These are phyloP conservation scores for Pelomyxa schiedti DNA, from an alignment of 78 protist species.

Conservation along the genomic window DNA sequence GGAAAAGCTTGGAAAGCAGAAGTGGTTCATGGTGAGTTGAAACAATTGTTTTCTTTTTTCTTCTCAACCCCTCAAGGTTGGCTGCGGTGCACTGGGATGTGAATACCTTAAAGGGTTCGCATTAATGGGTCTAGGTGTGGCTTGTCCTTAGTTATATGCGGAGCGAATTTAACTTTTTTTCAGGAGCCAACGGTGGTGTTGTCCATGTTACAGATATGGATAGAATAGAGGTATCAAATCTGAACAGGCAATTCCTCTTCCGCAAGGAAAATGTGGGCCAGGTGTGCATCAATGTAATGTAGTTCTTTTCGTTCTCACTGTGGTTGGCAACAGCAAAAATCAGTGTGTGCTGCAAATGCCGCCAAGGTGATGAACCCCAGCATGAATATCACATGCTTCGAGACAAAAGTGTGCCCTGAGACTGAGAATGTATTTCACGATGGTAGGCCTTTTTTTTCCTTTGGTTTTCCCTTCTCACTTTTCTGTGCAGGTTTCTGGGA, in stretches of 20 bases:
- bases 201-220: constrained; percentile 90
- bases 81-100: constrained; percentile 98
- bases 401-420: constrained; percentile 18
- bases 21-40: constrained; percentile 6
- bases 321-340: constrained; percentile 51
- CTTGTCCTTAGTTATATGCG: constrained; percentile 7
- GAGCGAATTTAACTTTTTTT: no score
- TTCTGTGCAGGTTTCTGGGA: constrained; percentile 80
- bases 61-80: constrained; percentile 80
- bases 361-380: constrained; percentile 73
- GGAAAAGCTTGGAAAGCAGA: constrained; percentile 4
- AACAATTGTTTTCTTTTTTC: no score
- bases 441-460: constrained; percentile 32
- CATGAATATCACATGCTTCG: constrained; percentile 8
- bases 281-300: no score
- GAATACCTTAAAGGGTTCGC: constrained; percentile 85
- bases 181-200: constrained; percentile 3
- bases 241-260: constrained; percentile 93
- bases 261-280: constrained; percentile 59
- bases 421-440: constrained; percentile 23
- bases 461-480: background rate
- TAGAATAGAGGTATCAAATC: constrained; percentile 78
- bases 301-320: no score
- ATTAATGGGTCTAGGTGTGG: constrained; percentile 69
- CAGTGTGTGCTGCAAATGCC: constrained; percentile 77